Evolutionary conservation across 331 rosid species (phyloP), one percentile per base, ranked within the genome.

Genomic region (Acacia pycnantha): DNA sequence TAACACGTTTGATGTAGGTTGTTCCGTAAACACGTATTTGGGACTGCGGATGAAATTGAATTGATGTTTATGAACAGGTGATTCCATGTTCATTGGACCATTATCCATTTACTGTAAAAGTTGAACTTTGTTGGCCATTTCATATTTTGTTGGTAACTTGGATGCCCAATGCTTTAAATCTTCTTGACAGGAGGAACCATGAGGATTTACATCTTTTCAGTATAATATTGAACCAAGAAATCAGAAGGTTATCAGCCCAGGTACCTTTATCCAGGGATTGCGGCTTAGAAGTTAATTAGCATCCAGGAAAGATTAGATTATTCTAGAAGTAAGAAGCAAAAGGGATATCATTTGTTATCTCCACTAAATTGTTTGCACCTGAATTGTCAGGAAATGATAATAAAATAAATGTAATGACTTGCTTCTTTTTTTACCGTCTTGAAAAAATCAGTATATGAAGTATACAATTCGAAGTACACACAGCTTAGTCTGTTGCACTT

Each of bases 61-160:
- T 84, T 94, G 89, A 94, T 88, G 90, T 94, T 94, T 85, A 88
- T 94, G 97, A 86, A 94, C 91, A 94, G 97, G 98, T 94, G 84
- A 84, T 70, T 70, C 58, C 58, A 75, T 75, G 27, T 56, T 73
- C n/a, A 19, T 79, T 83, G 53, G 78, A 77, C 54, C 79, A 74
- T 70, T 41, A 59, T 59, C 15, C 70, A 37, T 67, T 7, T 12
- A 14, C 51, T 65, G 61, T 76, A 61, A 12, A 61, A 58, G 83
- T 69, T 74, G 19, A 70, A 54, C 80, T 70, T 82, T 50, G 58
- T 54, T 62, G 70, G 40, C 21, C 80, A 54, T 81, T 78, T 62
- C 59, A 31, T 53, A 43, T 18, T 53, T 62, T 11, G 19, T 73
- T 58, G 47, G 53, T 86, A 86, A 77, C 59, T 22, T 53, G 56